These are phyloP conservation scores for Rhizopogon vesiculosus DNA, from an alignment of 768 basidiomycete genomes.

Conservation along the genomic window DNA sequence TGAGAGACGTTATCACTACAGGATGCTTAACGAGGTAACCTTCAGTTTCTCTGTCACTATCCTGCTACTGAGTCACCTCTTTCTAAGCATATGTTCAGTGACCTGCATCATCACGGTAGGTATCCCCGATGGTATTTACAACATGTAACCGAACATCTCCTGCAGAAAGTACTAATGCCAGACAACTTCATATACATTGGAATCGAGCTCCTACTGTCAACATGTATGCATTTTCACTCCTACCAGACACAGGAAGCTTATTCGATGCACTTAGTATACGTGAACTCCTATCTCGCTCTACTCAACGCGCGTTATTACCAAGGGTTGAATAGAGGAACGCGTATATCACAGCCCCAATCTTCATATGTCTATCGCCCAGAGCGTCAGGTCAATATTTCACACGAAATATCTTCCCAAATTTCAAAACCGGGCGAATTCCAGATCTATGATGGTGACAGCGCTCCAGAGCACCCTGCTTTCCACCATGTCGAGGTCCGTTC, in stretches of 20 bases:
- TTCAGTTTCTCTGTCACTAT: not conserved
- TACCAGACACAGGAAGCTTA: not conserved
- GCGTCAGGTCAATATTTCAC: slow-evolving; percentile 2
- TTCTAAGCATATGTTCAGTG: not conserved
- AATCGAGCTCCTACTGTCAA: slow-evolving; percentile 51
- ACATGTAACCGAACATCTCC: not conserved
- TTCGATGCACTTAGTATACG: slow-evolving; percentile 36
- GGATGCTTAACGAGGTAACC: not conserved
- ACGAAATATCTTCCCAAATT: slow-evolving; percentile 3
- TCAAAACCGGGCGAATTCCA: not conserved
- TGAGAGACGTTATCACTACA: not conserved
- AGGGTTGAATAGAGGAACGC: not conserved
- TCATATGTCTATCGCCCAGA: not conserved
- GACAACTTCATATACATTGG: slow-evolving; percentile 51
- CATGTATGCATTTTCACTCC: slow-evolving; percentile 32
- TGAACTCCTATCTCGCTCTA: slow-evolving; percentile 52
- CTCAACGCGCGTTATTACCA: not conserved
- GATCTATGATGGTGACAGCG: not conserved
- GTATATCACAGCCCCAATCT: not conserved
- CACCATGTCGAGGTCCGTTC: not conserved
- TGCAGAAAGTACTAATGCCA: slow-evolving; percentile 45
- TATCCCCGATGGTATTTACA: not conserved
- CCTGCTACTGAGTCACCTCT: not conserved
- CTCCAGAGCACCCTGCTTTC: not conserved
- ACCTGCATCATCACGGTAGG: not conserved